Evolutionary conservation across 768 basidiomycete species (phyloP).

Genomic region (Rhodotorula sphaerocarpa): DNA sequence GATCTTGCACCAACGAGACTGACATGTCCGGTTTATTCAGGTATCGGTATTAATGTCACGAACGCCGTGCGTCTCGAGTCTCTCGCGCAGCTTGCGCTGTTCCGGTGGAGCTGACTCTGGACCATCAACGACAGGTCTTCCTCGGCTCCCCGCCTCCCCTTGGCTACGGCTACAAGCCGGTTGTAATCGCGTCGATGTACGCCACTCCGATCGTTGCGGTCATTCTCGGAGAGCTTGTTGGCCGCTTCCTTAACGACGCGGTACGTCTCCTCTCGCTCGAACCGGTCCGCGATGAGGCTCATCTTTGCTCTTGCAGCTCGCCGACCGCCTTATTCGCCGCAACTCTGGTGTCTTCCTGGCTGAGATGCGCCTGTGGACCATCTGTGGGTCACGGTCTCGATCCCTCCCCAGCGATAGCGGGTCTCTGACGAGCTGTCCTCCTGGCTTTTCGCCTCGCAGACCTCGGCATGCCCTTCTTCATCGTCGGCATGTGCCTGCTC

Average conservation of each 20-base stretch:
- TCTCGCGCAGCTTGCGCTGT: neutral
- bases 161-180: constrained; percentile 53
- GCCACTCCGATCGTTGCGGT: constrained; percentile 48
- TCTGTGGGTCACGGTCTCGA: constrained; percentile 42
- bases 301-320: constrained; percentile 40
- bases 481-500: constrained; percentile 56
- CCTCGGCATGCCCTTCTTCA: constrained; percentile 21
- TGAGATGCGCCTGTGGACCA: constrained; percentile 51
- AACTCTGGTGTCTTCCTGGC: constrained; percentile 58
- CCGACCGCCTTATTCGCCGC: constrained; percentile 48
- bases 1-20: neutral
- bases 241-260: constrained; percentile 53
- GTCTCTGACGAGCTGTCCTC: too few relatives aligned
- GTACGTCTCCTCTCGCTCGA: neutral
- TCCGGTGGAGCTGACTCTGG: neutral
- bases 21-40: too few relatives aligned
- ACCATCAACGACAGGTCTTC: constrained; percentile 43
- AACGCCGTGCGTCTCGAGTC: constrained; percentile 48
- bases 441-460: neutral
- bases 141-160: constrained; percentile 52
- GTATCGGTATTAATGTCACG: constrained; percentile 50
- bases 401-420: too few relatives aligned
- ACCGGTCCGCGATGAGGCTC: neutral
- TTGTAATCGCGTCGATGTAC: constrained; percentile 45
- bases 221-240: constrained; percentile 52